A percentile compares a stretch with the other conserved stretches of the same genome.
These are phyloP conservation scores for Volvox reticuliferus DNA, from an alignment of 139 green algal species.

Conservation along the genomic window DNA sequence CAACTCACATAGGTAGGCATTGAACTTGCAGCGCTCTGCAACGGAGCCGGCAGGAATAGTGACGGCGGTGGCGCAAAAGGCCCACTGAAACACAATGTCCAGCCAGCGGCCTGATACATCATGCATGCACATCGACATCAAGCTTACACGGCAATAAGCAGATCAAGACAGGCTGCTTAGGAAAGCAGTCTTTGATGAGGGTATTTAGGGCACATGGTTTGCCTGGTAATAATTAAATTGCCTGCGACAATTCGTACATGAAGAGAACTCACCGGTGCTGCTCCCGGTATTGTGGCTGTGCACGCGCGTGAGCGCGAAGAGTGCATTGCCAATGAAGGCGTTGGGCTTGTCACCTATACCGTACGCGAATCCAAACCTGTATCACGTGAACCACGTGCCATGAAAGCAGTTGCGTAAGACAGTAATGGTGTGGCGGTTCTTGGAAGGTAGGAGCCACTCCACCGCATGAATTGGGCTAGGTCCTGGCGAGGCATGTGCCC, in stretches of 20 bases:
- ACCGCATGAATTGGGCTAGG: too few species aligned
- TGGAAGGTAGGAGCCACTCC: too few species aligned
- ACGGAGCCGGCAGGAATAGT: conserved; percentile 64
- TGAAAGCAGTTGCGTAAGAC: too few species aligned
- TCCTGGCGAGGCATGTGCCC: too few species aligned
- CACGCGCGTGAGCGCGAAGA: conserved; percentile 37
- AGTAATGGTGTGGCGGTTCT: too few species aligned
- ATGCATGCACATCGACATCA: too few species aligned
- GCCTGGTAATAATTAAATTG: neutral
- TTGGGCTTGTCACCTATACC: conserved; percentile 25
- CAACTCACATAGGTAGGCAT: conserved; percentile 59
- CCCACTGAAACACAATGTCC: conserved; percentile 67
- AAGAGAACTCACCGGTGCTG: neutral
- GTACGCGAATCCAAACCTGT: conserved; percentile 57
- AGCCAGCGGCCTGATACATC: neutral
- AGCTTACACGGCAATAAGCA: too few species aligned
- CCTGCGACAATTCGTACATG: neutral
- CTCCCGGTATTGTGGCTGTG: conserved; percentile 32
- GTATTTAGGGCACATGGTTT: too few species aligned
- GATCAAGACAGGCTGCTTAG: too few species aligned
- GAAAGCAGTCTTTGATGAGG: too few species aligned
- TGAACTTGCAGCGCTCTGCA: conserved; percentile 71
- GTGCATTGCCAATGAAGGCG: conserved; percentile 55
- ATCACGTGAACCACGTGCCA: neutral
- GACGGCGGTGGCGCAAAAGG: conserved; percentile 71